Evolutionary conservation across 176 grass and related monocot species (phyloP), one percentile per base, ranked within the genome.

Genomic region (Miscanthus lutarioriparius): DNA sequence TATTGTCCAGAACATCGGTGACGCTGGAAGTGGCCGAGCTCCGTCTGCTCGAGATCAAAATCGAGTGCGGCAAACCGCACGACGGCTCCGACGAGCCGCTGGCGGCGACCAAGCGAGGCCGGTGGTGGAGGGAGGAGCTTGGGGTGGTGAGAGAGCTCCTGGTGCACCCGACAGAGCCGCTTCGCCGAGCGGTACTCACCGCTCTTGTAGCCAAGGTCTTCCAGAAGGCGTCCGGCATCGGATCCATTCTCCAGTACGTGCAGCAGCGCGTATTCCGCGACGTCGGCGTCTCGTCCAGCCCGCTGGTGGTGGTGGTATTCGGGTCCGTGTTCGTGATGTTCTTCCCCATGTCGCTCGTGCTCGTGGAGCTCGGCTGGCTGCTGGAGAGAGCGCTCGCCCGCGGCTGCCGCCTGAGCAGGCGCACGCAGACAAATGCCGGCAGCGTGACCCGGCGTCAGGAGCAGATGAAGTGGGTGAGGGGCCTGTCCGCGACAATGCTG

Each of bases 191-290:
- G 7, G 20, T 79, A 2, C 15, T 86, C 22, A 90, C 74, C 27
- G 79, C 84, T 22, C 73, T 90, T 4, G 84, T 90, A 10, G 79
- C 79, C 78, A 90, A 90, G 83, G 67, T 79, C 11, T 86, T 90
- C 84, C 82, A 89, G 77, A 82, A 89, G 70, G 84, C 79, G 26
- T 83, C 79, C 22, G 67, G 79, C 54, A 66, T 78, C 41, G 78
- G 54, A 19, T 65, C 72, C 64, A 17, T 77, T 40, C n/a, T 84
- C 40, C 83, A 53, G 39, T 71, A 81, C 77, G 72, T 71, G 40
- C 43, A 44, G 72, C 77, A 85, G 51, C 63, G 51, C 23, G 82
- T 71, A 8, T 81, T 82, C 77, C 71, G 40, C 48, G 38, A 63
- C 70, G 70, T 7, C 39, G 87, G 71, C n/a, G 78, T 33, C 51